Evolutionary conservation across 306 rosid species (phyloP), one percentile per base, ranked within the genome.

Genomic region (Malus orientalis): DNA sequence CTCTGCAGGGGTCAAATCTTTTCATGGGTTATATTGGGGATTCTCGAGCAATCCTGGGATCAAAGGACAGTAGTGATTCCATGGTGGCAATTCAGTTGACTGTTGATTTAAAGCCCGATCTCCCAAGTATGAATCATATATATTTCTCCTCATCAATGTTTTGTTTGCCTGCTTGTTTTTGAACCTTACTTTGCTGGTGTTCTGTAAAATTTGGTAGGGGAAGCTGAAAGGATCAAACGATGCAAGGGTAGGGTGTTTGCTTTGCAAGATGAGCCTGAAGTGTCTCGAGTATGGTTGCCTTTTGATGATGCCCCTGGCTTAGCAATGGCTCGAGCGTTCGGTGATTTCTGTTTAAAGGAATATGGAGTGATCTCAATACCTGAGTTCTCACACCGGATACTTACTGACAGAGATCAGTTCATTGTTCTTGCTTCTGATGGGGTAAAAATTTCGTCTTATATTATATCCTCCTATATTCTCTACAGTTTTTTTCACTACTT

Each of bases 261-360:
- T 54, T 67, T 96, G 88, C 93, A 91, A 84, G 99, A 96, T 89
- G 99, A 96, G 71, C 99, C 99, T 51, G 97, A 89, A 88, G 99
- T 96, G 69, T 81, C 87, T 22, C 83, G 99, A 81, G 98, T 96
- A 25, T 96, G 99, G 98, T 75, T 96, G 81, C 98, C 99, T 6
- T 92, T 83, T 69, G 98, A 96, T 74, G 91, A 96, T 85, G 97
- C 99, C 23, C 99, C 98, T 22, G 99, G 99, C 25, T 80, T 96
- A 84, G 99, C 99, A 32, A 96, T 96, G 99, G 98, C 99, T 87
- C 87, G 99, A 78, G 99, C 99, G 47, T 92, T 92, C 74, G 99
- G 97, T 4, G 98, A 92, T 83, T 96, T 92, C 84, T 92, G 97
- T 78, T 88, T 96, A 88, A 96, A 96, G 87, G 96, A 96, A 40